Evolutionary conservation across 768 basidiomycete genomes (phyloP).

Genomic region (Tricholomella constricta): DNA sequence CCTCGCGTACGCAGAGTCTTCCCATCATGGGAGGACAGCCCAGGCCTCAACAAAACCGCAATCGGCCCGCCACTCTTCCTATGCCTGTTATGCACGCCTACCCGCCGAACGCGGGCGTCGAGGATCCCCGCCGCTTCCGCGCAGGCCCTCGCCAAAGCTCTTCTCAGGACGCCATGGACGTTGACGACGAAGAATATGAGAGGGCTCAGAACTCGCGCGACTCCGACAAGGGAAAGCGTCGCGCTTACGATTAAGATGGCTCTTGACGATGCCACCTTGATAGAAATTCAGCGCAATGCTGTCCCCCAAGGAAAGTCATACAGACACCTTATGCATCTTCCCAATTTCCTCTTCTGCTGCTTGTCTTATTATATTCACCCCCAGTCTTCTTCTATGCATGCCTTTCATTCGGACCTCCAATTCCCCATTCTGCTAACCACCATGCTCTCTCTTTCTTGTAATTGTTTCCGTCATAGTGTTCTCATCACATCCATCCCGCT

Average conservation of each 20-base stretch:
- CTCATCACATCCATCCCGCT: neutral
- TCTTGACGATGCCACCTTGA: too few relatives aligned
- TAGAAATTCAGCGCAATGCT: too few relatives aligned
- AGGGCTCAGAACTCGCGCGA: neutral
- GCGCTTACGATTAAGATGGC: neutral
- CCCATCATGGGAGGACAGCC: neutral
- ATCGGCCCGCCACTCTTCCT: slow-evolving; percentile 8
- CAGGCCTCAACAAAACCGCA: neutral
- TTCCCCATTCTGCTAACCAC: too few relatives aligned
- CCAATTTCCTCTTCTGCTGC: too few relatives aligned
- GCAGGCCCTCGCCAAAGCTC: neutral
- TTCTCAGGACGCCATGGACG: neutral
- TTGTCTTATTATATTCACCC: too few relatives aligned
- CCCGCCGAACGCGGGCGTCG: neutral
- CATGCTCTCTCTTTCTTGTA: too few relatives aligned
- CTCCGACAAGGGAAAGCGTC: slow-evolving; percentile 6
- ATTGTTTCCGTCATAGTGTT: too few relatives aligned
- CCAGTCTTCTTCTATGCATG: too few relatives aligned
- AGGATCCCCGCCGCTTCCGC: neutral
- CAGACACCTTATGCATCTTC: too few relatives aligned
- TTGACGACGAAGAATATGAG: slow-evolving; percentile 1
- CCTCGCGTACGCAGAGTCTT: slow-evolving; percentile 4
- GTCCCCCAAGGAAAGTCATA: too few relatives aligned
- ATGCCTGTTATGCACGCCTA: neutral
- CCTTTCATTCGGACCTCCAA: too few relatives aligned